phyloP scores from a whole-genome alignment of 2,329 filamentous ascomycete genomes.

The Talaromyces albobiverticillius region DNA sequence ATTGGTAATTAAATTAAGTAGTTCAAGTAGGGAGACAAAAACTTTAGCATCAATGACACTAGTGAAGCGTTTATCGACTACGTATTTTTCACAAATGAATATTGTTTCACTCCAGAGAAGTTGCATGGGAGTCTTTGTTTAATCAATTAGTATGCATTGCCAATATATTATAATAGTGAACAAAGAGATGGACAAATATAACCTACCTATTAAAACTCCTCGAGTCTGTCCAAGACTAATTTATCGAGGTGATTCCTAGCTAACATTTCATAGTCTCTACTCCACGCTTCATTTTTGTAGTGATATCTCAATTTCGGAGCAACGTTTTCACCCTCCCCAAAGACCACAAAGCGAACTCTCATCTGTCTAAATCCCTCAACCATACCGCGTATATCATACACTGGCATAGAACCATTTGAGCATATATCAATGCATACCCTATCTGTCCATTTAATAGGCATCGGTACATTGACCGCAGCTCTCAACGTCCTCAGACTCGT shows the following conservation, averaged over 20 bases:
- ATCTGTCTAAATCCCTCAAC: neutral
- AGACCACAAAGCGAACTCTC: neutral
- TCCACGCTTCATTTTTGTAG: constrained; percentile 5
- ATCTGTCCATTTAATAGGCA: neutral
- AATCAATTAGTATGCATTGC: too few relatives aligned
- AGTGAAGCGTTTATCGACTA: too few relatives aligned
- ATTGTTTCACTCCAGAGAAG: too few relatives aligned
- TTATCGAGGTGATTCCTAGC: neutral
- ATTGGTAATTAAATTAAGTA: too few relatives aligned
- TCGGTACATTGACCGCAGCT: neutral
- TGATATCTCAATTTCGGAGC: neutral
- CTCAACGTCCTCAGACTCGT: constrained; percentile 1
- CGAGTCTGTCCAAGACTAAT: neutral
- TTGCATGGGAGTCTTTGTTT: too few relatives aligned
- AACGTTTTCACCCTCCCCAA: neutral
- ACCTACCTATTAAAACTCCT: neutral
- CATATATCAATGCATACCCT: neutral
- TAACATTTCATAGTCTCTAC: neutral
- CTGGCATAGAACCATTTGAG: neutral
- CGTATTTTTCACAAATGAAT: too few relatives aligned
- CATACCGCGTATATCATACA: constrained; percentile 4
- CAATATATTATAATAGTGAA: too few relatives aligned
- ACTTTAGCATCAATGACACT: too few relatives aligned
- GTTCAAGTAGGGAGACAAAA: too few relatives aligned
- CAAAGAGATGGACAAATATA: neutral